Percentiles rank a stretch among this genome's conserved stretches.
Evolutionary conservation across 805 yeast species (phyloP).

Genomic region (Candida quercuum): DNA sequence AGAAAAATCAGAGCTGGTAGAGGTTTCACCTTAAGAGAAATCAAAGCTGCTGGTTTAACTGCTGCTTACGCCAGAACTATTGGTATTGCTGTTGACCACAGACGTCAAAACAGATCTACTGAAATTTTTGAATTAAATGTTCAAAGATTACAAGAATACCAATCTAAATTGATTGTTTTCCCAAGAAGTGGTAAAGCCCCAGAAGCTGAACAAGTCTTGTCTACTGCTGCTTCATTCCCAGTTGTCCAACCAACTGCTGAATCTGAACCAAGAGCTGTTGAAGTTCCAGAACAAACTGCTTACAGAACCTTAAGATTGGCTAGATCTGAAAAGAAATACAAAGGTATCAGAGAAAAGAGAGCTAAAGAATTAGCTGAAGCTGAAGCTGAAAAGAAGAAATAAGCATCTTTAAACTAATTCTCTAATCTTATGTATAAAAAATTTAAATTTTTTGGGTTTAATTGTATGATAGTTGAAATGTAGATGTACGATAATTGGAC

Average conservation of each 20-base stretch:
- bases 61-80: slow-evolving; percentile 95
- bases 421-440: slow-evolving; percentile 2
- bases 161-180: slow-evolving; percentile 91
- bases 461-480: background rate
- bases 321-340: slow-evolving; percentile 84
- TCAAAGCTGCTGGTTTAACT: slow-evolving; percentile 94
- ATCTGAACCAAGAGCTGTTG: slow-evolving; percentile 76
- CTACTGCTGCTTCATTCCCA: slow-evolving; percentile 78
- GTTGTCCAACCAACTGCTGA: slow-evolving; percentile 68
- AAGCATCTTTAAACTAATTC: slow-evolving; percentile 26
- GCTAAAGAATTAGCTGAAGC: slow-evolving; percentile 96
- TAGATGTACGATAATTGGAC: background rate
- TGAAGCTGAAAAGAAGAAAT: slow-evolving; percentile 98
- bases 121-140: slow-evolving; percentile 95
- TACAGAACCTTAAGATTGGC: slow-evolving; percentile 92
- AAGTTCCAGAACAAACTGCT: slow-evolving; percentile 64
- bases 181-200: slow-evolving; percentile 85
- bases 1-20: slow-evolving; percentile 99
- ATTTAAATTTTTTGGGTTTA: slow-evolving; percentile 1
- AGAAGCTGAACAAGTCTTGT: slow-evolving; percentile 71
- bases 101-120: slow-evolving; percentile 97
- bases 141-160: slow-evolving; percentile 94
- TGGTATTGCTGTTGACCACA: slow-evolving; percentile 99
- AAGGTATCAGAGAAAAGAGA: slow-evolving; percentile 95
- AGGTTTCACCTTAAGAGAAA: slow-evolving; percentile 97